A percentile compares a stretch with the other conserved stretches of the same genome.
phyloP scores from a whole-genome alignment of 768 basidiomycete species.

The Russula ochroleuca region DNA sequence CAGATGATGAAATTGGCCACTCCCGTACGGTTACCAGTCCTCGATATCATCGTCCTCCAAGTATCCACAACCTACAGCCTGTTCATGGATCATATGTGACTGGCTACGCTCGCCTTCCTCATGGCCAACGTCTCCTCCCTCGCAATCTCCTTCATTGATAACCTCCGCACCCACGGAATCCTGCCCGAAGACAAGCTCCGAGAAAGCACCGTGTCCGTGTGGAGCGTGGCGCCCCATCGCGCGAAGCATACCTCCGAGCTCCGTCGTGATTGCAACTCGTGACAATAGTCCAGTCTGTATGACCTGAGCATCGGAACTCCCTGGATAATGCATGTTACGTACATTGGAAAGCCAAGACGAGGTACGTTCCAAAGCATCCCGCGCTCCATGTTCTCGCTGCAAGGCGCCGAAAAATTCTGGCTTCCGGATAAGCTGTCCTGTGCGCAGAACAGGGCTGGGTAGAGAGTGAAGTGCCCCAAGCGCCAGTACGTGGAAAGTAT shows the following conservation, averaged over 20 bases:
- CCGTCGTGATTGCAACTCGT: slow-evolving; percentile 12
- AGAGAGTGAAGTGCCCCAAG: slow-evolving; percentile 84
- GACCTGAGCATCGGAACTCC: neutral
- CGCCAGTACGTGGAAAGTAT: slow-evolving; percentile 80
- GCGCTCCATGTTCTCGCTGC: slow-evolving; percentile 53
- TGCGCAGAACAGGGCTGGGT: slow-evolving; percentile 78
- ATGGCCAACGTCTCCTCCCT: neutral
- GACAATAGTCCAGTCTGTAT: slow-evolving; percentile 20
- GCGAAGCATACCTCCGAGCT: slow-evolving; percentile 22
- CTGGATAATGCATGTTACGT: neutral
- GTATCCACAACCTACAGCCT: slow-evolving; percentile 9
- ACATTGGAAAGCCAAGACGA: slow-evolving; percentile 51
- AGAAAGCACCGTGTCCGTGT: slow-evolving; percentile 20
- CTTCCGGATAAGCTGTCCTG: slow-evolving; percentile 80
- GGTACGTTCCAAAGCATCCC: slow-evolving; percentile 54
- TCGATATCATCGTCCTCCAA: slow-evolving; percentile 27
- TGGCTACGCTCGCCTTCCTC: slow-evolving; percentile 4
- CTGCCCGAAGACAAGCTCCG: slow-evolving; percentile 21
- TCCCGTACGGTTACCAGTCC: slow-evolving; percentile 8
- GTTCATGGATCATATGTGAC: neutral
- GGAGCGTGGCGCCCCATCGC: slow-evolving; percentile 9
- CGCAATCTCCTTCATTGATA: slow-evolving; percentile 16
- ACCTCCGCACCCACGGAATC: slow-evolving; percentile 7
- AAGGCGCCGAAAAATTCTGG: slow-evolving; percentile 76
- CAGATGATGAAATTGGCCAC: neutral